Base-by-base conservation (phyloP, 2,329 filamentous ascomycete species). In the Stenocarpella maydis region DNA sequence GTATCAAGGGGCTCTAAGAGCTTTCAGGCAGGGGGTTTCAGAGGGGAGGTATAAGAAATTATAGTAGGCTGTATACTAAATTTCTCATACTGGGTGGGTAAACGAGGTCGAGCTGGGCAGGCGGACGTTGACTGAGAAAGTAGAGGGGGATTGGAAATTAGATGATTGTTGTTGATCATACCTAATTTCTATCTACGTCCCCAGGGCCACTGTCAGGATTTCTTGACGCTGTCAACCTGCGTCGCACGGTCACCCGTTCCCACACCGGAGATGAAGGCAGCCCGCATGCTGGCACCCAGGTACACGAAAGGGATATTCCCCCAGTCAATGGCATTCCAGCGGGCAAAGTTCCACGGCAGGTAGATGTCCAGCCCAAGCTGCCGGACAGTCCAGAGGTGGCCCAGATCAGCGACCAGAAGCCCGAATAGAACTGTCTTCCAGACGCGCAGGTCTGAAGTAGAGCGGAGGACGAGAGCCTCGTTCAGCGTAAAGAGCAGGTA, bases 401-500 rank as follows among this genome's bases (percentile, higher is more conserved):
- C 92, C 41, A 94, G 77, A 78, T 95, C 92, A n/a, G 91, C 92
- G 19, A 95, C 77, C 39, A 95, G 84, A 69, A 95, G 81, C 45
- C 86, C 89, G 54, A 91, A 80, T 5, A 95, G 82, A 31, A 95
- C 83, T 1, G 87, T 84, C 73, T 82, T 85, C 92, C 92, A 95
- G 69, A 95, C 92, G 28, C 84, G 83, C 41, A 90, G 76, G 80
- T 94, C 90, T 61, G 82, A 81, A 8, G 92, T 93, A 19, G 87
- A 84, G 50, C 93, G 89, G 72, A 95, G 84, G 15, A 95, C 90
- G 28, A 94, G 80, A 2, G 91, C 91, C 80, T 96, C 92, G 80
- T 92, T 93, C 75, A 95, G 80, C 67, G 91, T 88, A 78, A 95
- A 93, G 69, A 92, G 86, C 47, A 95, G 79, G 80, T 95, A 95